phyloP scores from a whole-genome alignment of 2,329 filamentous ascomycete genomes.

The Botrytis deweyae region DNA sequence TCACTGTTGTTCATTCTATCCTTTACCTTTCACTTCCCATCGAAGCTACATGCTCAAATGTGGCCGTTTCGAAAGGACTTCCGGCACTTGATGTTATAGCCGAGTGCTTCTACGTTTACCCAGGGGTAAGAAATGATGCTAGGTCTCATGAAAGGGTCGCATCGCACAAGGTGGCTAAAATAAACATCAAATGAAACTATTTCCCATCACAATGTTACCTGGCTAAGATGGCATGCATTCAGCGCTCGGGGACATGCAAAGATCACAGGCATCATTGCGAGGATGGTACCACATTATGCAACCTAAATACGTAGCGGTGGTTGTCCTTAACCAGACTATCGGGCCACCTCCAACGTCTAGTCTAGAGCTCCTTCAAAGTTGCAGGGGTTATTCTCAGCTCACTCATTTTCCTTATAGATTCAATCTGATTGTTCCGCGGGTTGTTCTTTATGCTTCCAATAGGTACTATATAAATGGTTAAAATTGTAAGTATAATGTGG shows the following conservation, averaged over 20 bases:
- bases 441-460: not conserved
- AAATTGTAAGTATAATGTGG: not conserved
- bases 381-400: not conserved
- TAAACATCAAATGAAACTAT: not conserved
- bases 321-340: not conserved
- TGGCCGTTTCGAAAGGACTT: not conserved
- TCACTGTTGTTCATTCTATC: not conserved
- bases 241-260: not conserved
- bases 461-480: not conserved
- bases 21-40: not conserved
- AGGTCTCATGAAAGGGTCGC: not conserved
- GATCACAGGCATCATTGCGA: not conserved
- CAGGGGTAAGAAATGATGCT: not conserved
- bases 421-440: not conserved
- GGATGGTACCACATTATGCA: not conserved
- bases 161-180: not conserved
- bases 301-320: not conserved
- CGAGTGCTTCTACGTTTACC: not conserved
- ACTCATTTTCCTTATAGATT: not conserved
- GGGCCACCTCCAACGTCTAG: not conserved
- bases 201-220: not conserved
- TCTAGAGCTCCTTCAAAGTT: not conserved
- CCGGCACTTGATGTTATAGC: not conserved
- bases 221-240: not conserved
- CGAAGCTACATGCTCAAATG: not conserved